These are phyloP conservation scores for Nyssa sinensis DNA, from an alignment of 148 eudicot genomes.

Conservation along the genomic window DNA sequence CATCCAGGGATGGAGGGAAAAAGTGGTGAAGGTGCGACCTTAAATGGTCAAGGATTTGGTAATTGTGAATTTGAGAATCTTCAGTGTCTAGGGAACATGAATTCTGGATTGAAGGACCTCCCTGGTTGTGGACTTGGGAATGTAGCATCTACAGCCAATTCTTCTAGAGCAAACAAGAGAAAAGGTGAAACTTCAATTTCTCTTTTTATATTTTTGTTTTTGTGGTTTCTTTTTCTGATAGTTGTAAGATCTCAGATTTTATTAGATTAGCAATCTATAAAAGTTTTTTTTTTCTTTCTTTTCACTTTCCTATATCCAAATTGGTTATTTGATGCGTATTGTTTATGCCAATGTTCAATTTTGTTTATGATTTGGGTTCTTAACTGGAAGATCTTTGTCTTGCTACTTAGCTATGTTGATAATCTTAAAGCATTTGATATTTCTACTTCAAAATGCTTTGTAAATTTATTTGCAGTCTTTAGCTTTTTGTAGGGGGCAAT, in stretches of 20 bases:
- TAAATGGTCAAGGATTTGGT: conserved; percentile 44
- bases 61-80: conserved; percentile 69
- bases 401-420: not conserved
- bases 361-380: not conserved
- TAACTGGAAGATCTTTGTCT: not conserved
- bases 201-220: not conserved
- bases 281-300: too few species aligned
- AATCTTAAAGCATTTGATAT: not conserved
- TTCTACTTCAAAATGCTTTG: not conserved
- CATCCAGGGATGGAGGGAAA: conserved; percentile 47
- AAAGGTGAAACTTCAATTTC: conserved; percentile 63
- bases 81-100: conserved; percentile 62
- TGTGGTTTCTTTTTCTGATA: not conserved
- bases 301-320: too few species aligned
- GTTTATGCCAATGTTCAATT: not conserved
- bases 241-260: too few species aligned
- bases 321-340: not conserved
- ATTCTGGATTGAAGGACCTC: conserved; percentile 40
- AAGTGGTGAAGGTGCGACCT: conserved; percentile 31
- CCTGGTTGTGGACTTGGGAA: conserved; percentile 50
- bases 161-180: conserved; percentile 49
- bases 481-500: not conserved
- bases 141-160: conserved; percentile 31
- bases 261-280: not conserved
- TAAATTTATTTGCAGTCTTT: too few species aligned